Evolutionary conservation across 1,284 basidiomycete species (phyloP), one percentile per base, ranked within the genome.

Genomic region (Ceratobasidium sp.): DNA sequence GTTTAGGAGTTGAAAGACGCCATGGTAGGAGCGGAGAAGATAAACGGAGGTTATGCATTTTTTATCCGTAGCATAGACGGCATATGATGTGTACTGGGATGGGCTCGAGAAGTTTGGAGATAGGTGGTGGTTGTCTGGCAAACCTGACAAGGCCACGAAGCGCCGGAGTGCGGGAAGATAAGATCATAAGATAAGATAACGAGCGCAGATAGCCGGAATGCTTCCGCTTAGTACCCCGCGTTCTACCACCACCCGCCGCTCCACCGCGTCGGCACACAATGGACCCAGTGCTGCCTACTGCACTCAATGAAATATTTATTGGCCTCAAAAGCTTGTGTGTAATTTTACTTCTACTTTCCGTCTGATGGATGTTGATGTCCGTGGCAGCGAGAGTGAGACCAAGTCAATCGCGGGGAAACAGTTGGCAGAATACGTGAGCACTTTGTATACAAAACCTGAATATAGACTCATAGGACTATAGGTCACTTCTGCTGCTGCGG

Each of bases 301-400:
- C 70, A 48, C 59, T 74, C n/a, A 74, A 74, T 33, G 70, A 74
- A 26, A 74, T 74, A n/a, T 74, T 74, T 33, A 61, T 23, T n/a
- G 70, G 59, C 52, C 70, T 74, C 46, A 44, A 46, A 23, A 74
- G 28, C 26, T n/a, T 13, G 70, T 74, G 54, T 13, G 70, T 59
- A 7, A 17, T 28, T 28, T 28, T 52, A 10, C 0, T 57, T 70
- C 10, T 33, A 50, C 28, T 33, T 20, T 69, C 26, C 26, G 17
- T 15, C 38, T 20, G 70, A 74, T 71, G n/a, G 56, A 13, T 56
- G 33, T 44, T 71, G 56, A 71, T 74, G 59, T 42, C 64, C 64
- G 64, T 62, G 57, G 70, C 70, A 74, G 70, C 28, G 70, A 74
- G n/a, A 28, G n/a, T 28, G 70, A 74, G 57, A 52, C 70, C 38